Percentiles rank a stretch among this genome's conserved stretches.
Evolutionary conservation across 2,329 filamentous ascomycete genomes (phyloP).

Genomic region (Pyrenochaeta sp.): DNA sequence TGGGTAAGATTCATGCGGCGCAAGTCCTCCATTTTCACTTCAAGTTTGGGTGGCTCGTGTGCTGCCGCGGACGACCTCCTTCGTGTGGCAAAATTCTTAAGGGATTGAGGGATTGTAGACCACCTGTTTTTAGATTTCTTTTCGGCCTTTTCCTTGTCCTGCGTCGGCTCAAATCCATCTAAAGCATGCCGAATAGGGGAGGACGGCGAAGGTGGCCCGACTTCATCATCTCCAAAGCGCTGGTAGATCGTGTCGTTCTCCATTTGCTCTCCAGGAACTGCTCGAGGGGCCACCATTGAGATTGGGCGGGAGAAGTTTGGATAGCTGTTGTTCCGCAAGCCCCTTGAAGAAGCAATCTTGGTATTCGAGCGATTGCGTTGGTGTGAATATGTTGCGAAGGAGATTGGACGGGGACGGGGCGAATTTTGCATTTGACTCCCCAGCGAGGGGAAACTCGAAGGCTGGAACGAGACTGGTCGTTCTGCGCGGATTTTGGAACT

Average conservation of each 20-base stretch:
- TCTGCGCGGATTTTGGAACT: conserved; percentile 4
- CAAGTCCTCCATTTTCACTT: conserved; percentile 14
- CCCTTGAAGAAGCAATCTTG: conserved; percentile 40
- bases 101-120: conserved; percentile 31
- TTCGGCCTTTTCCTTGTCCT: conserved; percentile 22
- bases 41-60: conserved; percentile 17
- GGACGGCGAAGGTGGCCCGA: conserved; percentile 28
- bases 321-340: conserved; percentile 31
- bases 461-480: conserved; percentile 22
- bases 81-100: conserved; percentile 29
- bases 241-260: conserved; percentile 28
- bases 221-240: conserved; percentile 22
- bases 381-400: conserved; percentile 30
- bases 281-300: conserved; percentile 23
- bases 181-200: conserved; percentile 16
- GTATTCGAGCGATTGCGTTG: conserved; percentile 31
- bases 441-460: conserved; percentile 22
- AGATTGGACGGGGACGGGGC: conserved; percentile 30
- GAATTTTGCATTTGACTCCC: conserved; percentile 23
- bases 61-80: conserved; percentile 21
- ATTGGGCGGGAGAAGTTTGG: conserved; percentile 33
- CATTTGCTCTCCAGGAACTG: conserved; percentile 30
- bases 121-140: conserved; percentile 32
- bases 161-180: conserved; percentile 8
- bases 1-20: conserved; percentile 22